Evolutionary conservation across 2,329 filamentous ascomycete species (phyloP).

Genomic region (Fusarium coffeatum): DNA sequence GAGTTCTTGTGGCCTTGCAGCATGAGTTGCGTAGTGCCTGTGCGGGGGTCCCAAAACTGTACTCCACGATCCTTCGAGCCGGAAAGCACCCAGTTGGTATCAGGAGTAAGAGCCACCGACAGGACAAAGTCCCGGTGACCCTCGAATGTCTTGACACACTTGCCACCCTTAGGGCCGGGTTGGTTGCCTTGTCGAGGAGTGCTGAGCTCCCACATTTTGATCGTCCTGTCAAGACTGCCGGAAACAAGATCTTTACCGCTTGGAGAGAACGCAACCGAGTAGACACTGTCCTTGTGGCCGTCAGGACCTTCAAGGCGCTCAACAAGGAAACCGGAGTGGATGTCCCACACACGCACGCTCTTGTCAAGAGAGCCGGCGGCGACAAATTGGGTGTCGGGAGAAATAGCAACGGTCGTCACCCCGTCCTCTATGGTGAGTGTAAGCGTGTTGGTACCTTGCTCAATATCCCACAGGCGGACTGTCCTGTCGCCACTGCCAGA

Average conservation of each 20-base stretch:
- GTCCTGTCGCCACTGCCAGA: constrained; percentile 95
- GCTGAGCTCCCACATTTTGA: constrained; percentile 98
- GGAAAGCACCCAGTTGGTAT: constrained; percentile 95
- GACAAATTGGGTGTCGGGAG: constrained; percentile 92
- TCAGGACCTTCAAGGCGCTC: constrained; percentile 93
- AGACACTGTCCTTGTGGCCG: constrained; percentile 96
- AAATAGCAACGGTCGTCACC: constrained; percentile 97
- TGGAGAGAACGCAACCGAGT: constrained; percentile 95
- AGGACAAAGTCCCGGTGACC: constrained; percentile 98
- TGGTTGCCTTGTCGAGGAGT: constrained; percentile 75
- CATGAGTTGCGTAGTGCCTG: constrained; percentile 96
- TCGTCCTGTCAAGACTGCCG: constrained; percentile 95
- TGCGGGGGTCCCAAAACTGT: constrained; percentile 97
- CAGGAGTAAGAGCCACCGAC: constrained; percentile 92
- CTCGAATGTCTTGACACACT: constrained; percentile 96
- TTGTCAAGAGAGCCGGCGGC: constrained; percentile 96
- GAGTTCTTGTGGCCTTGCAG: constrained; percentile 99
- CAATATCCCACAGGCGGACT: constrained; percentile 95
- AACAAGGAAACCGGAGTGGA: constrained; percentile 83
- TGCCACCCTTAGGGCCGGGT: constrained; percentile 81
- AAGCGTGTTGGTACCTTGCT: constrained; percentile 82
- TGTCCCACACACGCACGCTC: constrained; percentile 98
- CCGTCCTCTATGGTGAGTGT: constrained; percentile 95
- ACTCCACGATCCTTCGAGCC: constrained; percentile 97
- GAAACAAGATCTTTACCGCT: constrained; percentile 93